Percentiles rank a stretch among this genome's conserved stretches.
Evolutionary conservation across 805 yeast genomes (phyloP).

Genomic region (Kockiozyma suomiensis): DNA sequence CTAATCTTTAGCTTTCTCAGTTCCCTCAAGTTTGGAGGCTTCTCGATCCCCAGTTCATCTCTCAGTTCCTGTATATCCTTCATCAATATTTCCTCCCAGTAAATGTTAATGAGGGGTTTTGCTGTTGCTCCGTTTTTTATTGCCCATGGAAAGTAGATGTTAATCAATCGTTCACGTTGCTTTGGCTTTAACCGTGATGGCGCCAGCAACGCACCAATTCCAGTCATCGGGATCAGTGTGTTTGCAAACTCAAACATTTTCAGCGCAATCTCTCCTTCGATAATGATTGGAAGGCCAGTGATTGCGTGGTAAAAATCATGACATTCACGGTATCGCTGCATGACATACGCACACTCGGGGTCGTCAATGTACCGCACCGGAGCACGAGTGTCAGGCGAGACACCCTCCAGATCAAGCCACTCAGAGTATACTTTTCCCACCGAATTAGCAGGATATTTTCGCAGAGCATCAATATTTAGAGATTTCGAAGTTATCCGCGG

Average conservation of each 20-base stretch:
- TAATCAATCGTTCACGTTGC: constrained; percentile 65
- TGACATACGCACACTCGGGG: constrained; percentile 88
- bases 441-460: constrained; percentile 63
- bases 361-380: constrained; percentile 86
- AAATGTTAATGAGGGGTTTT: constrained; percentile 79
- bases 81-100: constrained; percentile 85
- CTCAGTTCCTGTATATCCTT: constrained; percentile 74
- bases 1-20: constrained; percentile 45
- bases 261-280: constrained; percentile 94
- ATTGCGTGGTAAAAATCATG: constrained; percentile 96
- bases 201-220: constrained; percentile 86
- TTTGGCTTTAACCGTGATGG: constrained; percentile 70
- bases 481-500: constrained; percentile 81
- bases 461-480: constrained; percentile 62
- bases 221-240: constrained; percentile 93
- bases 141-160: constrained; percentile 88
- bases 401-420: constrained; percentile 86
- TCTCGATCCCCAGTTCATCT: constrained; percentile 66
- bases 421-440: constrained; percentile 77
- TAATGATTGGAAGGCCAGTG: constrained; percentile 82
- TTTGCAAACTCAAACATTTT: constrained; percentile 86
- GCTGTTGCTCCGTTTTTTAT: constrained; percentile 68
- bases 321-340: constrained; percentile 91
- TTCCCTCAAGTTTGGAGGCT: constrained; percentile 77
- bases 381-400: constrained; percentile 89